Evolutionary conservation across 2,329 filamentous ascomycete species (phyloP), one percentile per base, ranked within the genome.

Genomic region (Aureobasidium sp.): DNA sequence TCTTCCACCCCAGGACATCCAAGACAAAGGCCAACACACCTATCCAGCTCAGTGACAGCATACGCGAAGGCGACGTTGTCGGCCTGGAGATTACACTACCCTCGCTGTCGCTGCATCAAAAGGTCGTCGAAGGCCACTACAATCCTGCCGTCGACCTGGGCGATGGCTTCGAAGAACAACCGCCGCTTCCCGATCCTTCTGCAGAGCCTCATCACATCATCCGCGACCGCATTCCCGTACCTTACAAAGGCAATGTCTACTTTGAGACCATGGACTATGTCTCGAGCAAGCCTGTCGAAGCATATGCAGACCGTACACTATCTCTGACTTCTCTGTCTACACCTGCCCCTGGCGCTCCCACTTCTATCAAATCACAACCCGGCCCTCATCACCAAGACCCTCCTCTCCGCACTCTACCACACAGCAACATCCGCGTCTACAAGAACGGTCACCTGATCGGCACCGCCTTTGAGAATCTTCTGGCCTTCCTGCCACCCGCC

Each of bases 191-290:
- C 59, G 74, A 78, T 20, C 72, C 78, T 2, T 68, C 71, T 20
- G 65, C 63, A 15, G 79, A 82, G 0, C 80, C 84, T 64, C 77
- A 85, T 17, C 94, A 97, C 73, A 89, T 97, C 65, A 90, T 99
- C 64, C 90, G 95, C 65, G 95, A 99, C 74, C 89, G 94, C 53
- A 91, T 97, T 48, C 92, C 94, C 0, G 96, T 97, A 67, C 87
- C 92, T 11, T 95, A 96, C 79, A 97, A 96, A 75, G 86, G 88
- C 45, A 91, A 95, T 73, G 88, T 92, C 59, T 96, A 95, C 77
- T 97, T 96, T 74, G 93, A 97, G 75, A 88, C 90, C 71, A 89
- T 91, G 66, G 91, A 96, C 71, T 95, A 95, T 73, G 89, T 93
- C 68, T 81, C 90, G 0, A 88, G 88, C 12, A 95, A 96, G 72